phyloP scores from a whole-genome alignment of 208 protist genomes.

The Wallacemonas rigidus region DNA sequence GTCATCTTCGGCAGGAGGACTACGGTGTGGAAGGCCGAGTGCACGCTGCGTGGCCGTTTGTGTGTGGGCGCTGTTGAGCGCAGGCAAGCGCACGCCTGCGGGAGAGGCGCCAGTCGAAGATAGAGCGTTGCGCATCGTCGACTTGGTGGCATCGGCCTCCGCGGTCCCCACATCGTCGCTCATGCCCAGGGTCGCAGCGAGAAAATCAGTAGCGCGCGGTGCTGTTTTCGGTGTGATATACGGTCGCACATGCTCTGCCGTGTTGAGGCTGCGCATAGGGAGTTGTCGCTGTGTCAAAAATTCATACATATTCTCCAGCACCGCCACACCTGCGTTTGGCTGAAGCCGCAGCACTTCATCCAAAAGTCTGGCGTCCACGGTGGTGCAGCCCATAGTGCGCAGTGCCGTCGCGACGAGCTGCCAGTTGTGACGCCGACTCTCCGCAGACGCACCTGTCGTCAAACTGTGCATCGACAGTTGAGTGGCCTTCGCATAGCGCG shows the following conservation, averaged over 20 bases:
- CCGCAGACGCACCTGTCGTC: constrained; percentile 71
- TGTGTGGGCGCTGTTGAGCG: not conserved
- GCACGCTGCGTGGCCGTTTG: not conserved
- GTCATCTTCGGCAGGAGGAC: constrained; percentile 7
- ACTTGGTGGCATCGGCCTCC: not conserved
- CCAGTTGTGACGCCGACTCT: constrained; percentile 92
- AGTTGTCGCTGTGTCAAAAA: constrained; percentile 67
- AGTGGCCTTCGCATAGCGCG: constrained; percentile 61
- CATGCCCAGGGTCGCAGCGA: not conserved
- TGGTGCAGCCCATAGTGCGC: constrained; percentile 47
- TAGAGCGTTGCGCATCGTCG: not conserved
- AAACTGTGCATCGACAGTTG: constrained; percentile 75
- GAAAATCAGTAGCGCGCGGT: not conserved
- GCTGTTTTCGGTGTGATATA: constrained; percentile 11
- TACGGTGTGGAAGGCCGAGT: constrained; percentile 10
- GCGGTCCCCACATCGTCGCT: not conserved
- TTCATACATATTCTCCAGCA: constrained; percentile 81
- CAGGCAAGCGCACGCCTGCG: not conserved
- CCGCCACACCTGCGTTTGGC: constrained; percentile 49
- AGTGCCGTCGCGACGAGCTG: constrained; percentile 54
- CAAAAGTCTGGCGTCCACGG: constrained; percentile 46
- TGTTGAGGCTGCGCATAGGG: constrained; percentile 30
- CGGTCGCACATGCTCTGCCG: not conserved
- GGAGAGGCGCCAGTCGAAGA: not conserved
- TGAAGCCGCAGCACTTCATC: constrained; percentile 63